Conservation (phyloP, 768 basidiomycete genomes). For the Rhizopogon vinicolor region DNA sequence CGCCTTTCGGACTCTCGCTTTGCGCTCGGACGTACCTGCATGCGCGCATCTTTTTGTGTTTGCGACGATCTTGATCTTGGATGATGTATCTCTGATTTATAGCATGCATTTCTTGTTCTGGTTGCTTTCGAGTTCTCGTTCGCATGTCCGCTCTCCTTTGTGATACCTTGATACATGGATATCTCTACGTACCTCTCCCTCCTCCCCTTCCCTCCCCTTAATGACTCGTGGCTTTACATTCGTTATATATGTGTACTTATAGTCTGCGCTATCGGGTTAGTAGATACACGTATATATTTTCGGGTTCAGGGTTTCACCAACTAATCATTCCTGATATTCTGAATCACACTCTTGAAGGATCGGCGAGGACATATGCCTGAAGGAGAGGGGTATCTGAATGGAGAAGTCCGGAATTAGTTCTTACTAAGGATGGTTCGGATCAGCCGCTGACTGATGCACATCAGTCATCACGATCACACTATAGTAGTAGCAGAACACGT, state of each 20-base stretch:
- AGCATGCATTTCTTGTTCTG: slow-evolving; percentile 17
- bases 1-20: neutral
- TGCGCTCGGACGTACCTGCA: slow-evolving; percentile 2
- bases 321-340: too few species aligned
- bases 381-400: too few species aligned
- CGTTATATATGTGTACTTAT: slow-evolving; percentile 24
- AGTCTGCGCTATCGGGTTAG: slow-evolving; percentile 18
- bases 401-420: too few species aligned
- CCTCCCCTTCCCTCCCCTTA: slow-evolving; percentile 12
- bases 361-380: too few species aligned
- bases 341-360: too few species aligned
- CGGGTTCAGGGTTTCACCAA: too few species aligned
- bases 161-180: slow-evolving; percentile 1
- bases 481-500: neutral
- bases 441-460: neutral
- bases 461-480: neutral
- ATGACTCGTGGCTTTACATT: neutral
- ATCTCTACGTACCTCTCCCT: neutral
- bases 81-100: slow-evolving; percentile 27
- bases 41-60: slow-evolving; percentile 2
- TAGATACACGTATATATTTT: neutral
- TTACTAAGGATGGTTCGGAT: too few species aligned
- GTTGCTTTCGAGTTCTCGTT: slow-evolving; percentile 17
- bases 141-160: slow-evolving; percentile 8
- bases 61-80: slow-evolving; percentile 12